Evolutionary conservation across 2,329 filamentous ascomycete genomes (phyloP).

Genomic region (Leptographium procerum): DNA sequence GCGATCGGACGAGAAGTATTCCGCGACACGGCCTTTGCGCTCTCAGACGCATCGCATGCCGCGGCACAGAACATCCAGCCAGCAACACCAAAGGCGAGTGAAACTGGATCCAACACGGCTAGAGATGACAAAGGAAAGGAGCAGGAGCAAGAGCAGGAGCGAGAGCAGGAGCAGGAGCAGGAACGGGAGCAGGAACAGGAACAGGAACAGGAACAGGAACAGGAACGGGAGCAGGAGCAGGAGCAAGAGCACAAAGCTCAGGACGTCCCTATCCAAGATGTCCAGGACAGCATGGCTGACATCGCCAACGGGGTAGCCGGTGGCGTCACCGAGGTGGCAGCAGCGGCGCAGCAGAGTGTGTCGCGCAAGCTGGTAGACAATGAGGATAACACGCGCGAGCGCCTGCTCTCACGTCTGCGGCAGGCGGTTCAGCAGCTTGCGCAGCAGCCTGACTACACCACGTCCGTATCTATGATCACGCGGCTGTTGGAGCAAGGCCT

Average conservation of each 20-base stretch:
- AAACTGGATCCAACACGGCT: too few relatives aligned
- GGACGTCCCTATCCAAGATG: slow-evolving; percentile 16
- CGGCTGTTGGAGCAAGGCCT: slow-evolving; percentile 69
- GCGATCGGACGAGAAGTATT: slow-evolving; percentile 76
- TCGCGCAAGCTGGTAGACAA: slow-evolving; percentile 61
- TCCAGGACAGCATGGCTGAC: slow-evolving; percentile 38
- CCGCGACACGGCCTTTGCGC: slow-evolving; percentile 68
- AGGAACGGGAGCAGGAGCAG: not conserved
- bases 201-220: slow-evolving; percentile 38
- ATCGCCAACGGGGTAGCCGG: slow-evolving; percentile 43
- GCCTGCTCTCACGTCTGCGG: slow-evolving; percentile 62
- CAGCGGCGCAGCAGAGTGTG: slow-evolving; percentile 57
- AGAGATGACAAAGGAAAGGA: too few relatives aligned
- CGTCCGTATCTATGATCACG: slow-evolving; percentile 72
- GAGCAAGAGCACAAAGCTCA: not conserved
- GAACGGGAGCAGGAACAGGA: slow-evolving; percentile 29
- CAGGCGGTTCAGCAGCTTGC: slow-evolving; percentile 63
- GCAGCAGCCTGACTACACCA: slow-evolving; percentile 68
- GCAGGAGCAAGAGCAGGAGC: too few relatives aligned
- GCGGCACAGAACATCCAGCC: slow-evolving; percentile 55
- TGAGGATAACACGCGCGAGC: slow-evolving; percentile 48
- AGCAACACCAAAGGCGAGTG: too few relatives aligned
- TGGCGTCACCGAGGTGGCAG: slow-evolving; percentile 38
- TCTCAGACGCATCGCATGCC: slow-evolving; percentile 65
- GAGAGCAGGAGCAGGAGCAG: too few relatives aligned